Evolutionary conservation across 2,329 filamentous ascomycete species (phyloP), one percentile per base, ranked within the genome.

Genomic region (Pseudogymnoascus verrucosus): DNA sequence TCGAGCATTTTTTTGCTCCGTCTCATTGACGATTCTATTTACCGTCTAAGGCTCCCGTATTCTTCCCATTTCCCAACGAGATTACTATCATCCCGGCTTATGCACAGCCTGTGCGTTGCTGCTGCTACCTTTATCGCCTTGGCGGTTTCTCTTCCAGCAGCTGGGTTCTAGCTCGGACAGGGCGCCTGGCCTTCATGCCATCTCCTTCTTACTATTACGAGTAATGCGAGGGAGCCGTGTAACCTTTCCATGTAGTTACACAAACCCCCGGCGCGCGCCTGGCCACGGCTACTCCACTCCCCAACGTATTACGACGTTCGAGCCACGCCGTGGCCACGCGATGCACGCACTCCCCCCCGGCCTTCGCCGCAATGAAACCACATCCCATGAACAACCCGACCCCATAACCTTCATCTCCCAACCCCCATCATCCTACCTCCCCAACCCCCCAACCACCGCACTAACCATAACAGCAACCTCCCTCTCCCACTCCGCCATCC

Each of bases 381-480:
- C 39, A 42, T 21, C 39, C 39, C 39, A 7, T 21, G 39, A 6
- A 4, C n/a, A 3, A 40, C 39, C 0, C 11, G 4, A 21, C 4
- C 39, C 16, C 39, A 40, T 40, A 1, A 1, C n/a, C 31, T 37
- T 40, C 14, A 21, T 21, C 16, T 71, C 39, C 16, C n/a, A 40
- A 8, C n/a, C 7, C 39, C 34, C 31, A n/a, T 8, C 31, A 28
- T 28, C 36, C 36, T 42, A 65, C 70, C 21, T 66, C 2, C 72
- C 73, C 51, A 74, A 64, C 34, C 66, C 63, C 3, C 72, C 72
- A 40, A 92, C 81, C 5, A 97, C 86, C 70, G 90, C 90, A 62
- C 90, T 89, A 44, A 96, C 89, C 93, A 98, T 97, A 59, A 98
- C 93, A 1, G 93, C 92, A 59, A 93, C 89, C 77, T 98, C 95